phyloP scores from a whole-genome alignment of 331 rosid species.

The Pyrus hybrid region DNA sequence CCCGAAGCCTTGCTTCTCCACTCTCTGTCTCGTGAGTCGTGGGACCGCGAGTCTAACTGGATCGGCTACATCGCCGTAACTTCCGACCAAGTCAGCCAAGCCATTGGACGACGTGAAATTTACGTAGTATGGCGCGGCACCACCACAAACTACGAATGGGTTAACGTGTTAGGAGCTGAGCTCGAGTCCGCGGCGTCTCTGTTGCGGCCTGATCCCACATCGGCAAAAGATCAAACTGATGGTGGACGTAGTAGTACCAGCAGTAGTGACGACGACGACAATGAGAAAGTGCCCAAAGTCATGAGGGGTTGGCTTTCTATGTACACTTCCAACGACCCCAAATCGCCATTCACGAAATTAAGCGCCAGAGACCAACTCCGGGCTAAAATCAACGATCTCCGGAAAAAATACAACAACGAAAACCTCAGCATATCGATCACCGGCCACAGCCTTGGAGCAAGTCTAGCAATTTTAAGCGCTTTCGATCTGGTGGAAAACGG shows the following conservation, averaged over 20 bases:
- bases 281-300: slow-evolving; percentile 19
- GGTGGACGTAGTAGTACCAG: slow-evolving; percentile 27
- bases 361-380: slow-evolving; percentile 43
- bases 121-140: slow-evolving; percentile 68
- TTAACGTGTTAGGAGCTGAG: slow-evolving; percentile 34
- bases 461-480: slow-evolving; percentile 37
- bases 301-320: slow-evolving; percentile 68
- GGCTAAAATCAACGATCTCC: slow-evolving; percentile 12
- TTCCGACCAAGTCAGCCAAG: slow-evolving; percentile 14
- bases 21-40: slow-evolving; percentile 41
- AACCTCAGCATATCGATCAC: slow-evolving; percentile 35
- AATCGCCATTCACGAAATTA: slow-evolving; percentile 37
- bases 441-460: slow-evolving; percentile 64
- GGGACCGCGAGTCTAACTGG: slow-evolving; percentile 84
- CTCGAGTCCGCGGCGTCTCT: slow-evolving; percentile 11
- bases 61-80: slow-evolving; percentile 60
- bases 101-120: slow-evolving; percentile 51
- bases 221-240: slow-evolving; percentile 50
- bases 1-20: slow-evolving; percentile 46
- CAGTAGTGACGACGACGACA: slow-evolving; percentile 14
- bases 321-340: slow-evolving; percentile 42
- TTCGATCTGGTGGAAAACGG: slow-evolving; percentile 59
- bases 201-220: slow-evolving; percentile 25
- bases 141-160: slow-evolving; percentile 42
- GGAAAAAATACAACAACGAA: slow-evolving; percentile 31